These are phyloP conservation scores for Pythium sukuiense DNA, from an alignment of 352 stramenopile species.

Conservation along the genomic window DNA sequence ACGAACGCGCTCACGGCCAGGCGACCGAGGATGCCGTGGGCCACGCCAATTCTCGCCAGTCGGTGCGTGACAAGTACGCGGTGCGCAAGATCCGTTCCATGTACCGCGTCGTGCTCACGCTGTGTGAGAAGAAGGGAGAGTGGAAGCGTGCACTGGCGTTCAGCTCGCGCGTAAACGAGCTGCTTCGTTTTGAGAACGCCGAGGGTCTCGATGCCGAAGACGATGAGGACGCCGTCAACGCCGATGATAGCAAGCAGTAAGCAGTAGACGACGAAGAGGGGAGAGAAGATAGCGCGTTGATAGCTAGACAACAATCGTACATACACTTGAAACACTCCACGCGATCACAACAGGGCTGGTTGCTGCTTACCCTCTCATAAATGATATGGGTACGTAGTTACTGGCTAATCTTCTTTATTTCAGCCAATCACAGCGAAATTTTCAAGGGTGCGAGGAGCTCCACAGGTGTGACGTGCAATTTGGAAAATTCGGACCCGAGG, in stretches of 20 bases:
- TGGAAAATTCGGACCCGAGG: neutral
- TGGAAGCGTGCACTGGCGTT: conserved; percentile 65
- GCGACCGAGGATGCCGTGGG: conserved; percentile 16
- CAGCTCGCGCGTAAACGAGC: conserved; percentile 42
- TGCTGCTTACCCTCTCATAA: neutral
- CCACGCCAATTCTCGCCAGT: conserved; percentile 23
- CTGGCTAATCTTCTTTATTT: neutral
- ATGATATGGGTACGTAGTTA: neutral
- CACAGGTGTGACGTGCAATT: neutral
- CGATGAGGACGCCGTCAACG: neutral
- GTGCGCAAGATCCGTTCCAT: conserved; percentile 53
- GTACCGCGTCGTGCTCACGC: conserved; percentile 52
- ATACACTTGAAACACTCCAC: neutral
- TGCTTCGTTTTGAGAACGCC: conserved; percentile 25
- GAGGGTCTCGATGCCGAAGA: conserved; percentile 11
- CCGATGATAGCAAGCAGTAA: neutral
- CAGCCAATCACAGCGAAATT: neutral
- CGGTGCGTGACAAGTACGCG: conserved; percentile 33
- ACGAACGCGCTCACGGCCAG: conserved; percentile 45
- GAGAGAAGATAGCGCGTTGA: neutral
- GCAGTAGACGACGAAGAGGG: neutral
- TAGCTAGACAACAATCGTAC: neutral
- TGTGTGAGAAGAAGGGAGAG: conserved; percentile 47
- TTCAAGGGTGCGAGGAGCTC: neutral
- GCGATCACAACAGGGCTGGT: too few relatives aligned